Conservation (phyloP, 2,329 filamentous ascomycete species). For the Pyricularia sp. region DNA sequence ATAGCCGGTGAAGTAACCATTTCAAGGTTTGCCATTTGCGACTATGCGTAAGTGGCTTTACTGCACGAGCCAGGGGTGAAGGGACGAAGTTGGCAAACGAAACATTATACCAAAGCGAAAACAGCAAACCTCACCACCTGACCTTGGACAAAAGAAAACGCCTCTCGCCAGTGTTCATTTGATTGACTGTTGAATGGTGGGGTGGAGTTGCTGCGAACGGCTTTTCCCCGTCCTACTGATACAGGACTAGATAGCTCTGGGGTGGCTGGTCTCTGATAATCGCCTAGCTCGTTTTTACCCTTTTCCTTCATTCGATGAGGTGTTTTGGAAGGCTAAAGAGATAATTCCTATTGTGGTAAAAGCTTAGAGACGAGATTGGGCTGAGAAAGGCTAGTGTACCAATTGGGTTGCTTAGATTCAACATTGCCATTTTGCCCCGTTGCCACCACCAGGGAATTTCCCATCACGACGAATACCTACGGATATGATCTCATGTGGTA, state of each 20-base stretch:
- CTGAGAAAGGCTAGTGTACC: neutral
- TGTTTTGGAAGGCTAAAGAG: too few species aligned
- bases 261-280: neutral
- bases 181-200: neutral
- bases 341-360: neutral
- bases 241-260: too few species aligned
- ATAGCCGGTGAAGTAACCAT: too few species aligned
- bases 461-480: neutral
- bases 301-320: neutral
- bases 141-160: neutral
- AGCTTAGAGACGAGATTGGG: neutral
- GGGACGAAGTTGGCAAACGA: neutral
- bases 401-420: neutral
- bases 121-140: too few species aligned
- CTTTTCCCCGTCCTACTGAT: neutral
- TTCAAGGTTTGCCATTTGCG: too few species aligned
- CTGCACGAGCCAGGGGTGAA: neutral
- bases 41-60: neutral
- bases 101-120: neutral
- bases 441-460: neutral
- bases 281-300: neutral
- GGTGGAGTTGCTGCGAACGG: neutral
- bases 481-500: neutral
- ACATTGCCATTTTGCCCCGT: neutral
- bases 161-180: neutral